A percentile compares a stretch with the other conserved stretches of the same genome.
phyloP scores from a whole-genome alignment of 164 flowering plant genomes.

The Vitis riparia region DNA sequence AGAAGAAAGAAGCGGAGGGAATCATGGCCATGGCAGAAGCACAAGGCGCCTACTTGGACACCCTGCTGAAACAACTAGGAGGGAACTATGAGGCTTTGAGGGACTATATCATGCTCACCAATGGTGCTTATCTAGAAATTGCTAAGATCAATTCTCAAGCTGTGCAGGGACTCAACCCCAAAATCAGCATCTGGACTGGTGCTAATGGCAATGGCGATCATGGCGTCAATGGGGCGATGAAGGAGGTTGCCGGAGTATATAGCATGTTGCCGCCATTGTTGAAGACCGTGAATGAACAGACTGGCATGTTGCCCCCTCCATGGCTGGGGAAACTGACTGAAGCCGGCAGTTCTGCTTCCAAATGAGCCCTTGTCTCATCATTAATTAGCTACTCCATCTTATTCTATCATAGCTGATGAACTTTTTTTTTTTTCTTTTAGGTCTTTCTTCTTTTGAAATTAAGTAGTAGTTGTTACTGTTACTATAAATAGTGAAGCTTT shows the following conservation, averaged over 20 bases:
- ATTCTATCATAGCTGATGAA: too few relatives aligned
- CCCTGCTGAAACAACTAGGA: slow-evolving; percentile 13
- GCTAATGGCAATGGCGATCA: not conserved
- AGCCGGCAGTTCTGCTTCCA: too few relatives aligned
- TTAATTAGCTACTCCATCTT: too few relatives aligned
- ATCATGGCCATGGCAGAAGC: slow-evolving; percentile 21
- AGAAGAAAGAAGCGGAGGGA: slow-evolving; percentile 32
- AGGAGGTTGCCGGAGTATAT: slow-evolving; percentile 28
- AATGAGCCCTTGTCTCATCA: too few relatives aligned
- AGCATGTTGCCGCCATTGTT: slow-evolving; percentile 28
- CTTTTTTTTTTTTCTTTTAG: too few relatives aligned
- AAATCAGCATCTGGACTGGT: slow-evolving; percentile 29
- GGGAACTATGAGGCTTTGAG: slow-evolving; percentile 24
- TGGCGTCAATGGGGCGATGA: slow-evolving; percentile 16
- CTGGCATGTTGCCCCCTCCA: slow-evolving; percentile 32
- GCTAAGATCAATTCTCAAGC: slow-evolving; percentile 26
- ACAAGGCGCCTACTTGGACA: slow-evolving; percentile 19
- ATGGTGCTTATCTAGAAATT: slow-evolving; percentile 17
- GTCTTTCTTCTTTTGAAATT: too few relatives aligned
- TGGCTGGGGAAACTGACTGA: slow-evolving; percentile 18
- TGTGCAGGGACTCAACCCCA: slow-evolving; percentile 24
- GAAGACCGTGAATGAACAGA: slow-evolving; percentile 29
- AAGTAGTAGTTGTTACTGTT: too few relatives aligned
- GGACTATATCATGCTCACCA: slow-evolving; percentile 23
- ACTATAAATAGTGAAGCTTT: too few relatives aligned